These are phyloP conservation scores for Populus hybrid DNA, from an alignment of 441 rosid genomes.

Conservation along the genomic window DNA sequence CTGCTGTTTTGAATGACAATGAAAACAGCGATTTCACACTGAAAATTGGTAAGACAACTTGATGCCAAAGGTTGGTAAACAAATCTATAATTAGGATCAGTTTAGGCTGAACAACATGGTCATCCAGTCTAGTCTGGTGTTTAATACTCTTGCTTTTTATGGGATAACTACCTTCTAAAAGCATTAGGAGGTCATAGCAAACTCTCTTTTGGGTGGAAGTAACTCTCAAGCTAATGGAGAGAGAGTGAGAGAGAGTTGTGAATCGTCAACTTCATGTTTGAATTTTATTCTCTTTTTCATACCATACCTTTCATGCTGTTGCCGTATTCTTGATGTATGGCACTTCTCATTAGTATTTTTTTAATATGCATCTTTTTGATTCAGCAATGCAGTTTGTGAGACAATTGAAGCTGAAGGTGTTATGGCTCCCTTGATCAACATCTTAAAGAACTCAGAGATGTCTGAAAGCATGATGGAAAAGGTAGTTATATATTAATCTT, in stretches of 20 bases:
- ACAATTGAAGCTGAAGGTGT: constrained; percentile 71
- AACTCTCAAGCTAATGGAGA: not conserved
- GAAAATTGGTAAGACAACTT: too few species aligned
- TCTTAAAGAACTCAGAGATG: constrained; percentile 45
- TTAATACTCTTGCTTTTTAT: too few species aligned
- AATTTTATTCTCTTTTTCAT: not conserved
- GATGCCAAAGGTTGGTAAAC: too few species aligned
- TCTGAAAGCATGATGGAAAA: constrained; percentile 48
- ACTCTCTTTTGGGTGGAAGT: too few species aligned
- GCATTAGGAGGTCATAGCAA: too few species aligned
- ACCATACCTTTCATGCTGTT: not conserved
- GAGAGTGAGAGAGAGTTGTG: not conserved
- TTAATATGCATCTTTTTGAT: constrained; percentile 18
- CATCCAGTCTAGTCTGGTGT: too few species aligned
- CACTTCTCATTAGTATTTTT: constrained; percentile 1
- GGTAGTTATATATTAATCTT: constrained; percentile 35
- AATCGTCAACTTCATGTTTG: not conserved
- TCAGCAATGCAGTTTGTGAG: constrained; percentile 61
- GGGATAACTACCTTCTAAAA: too few species aligned
- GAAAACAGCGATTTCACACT: too few species aligned
- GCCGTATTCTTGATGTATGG: not conserved
- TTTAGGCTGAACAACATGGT: too few species aligned
- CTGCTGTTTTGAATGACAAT: too few species aligned
- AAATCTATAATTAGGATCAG: too few species aligned
- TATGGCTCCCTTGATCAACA: constrained; percentile 45